Evolutionary conservation across 179 eudicot genomes (phyloP).

Genomic region (Kewa caespitosa): DNA sequence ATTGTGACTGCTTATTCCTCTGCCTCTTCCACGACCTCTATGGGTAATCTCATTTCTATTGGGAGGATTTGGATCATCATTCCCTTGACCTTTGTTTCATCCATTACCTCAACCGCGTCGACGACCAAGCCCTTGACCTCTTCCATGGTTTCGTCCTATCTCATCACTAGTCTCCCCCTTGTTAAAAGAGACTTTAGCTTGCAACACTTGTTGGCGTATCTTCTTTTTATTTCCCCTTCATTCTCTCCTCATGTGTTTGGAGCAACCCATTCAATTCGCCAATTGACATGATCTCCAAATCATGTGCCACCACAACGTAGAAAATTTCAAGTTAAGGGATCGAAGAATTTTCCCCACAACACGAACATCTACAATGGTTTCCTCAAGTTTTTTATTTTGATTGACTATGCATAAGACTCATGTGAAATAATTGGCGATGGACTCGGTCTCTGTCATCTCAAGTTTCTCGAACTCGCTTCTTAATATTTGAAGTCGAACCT

Average conservation of each 20-base stretch:
- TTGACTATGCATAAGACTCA: background rate
- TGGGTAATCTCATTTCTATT: background rate
- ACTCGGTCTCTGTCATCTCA: background rate
- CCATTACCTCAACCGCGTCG: background rate
- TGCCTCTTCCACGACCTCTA: background rate
- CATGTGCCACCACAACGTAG: background rate
- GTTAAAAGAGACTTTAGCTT: background rate
- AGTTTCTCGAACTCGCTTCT: background rate
- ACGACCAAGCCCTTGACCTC: background rate
- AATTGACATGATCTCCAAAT: background rate
- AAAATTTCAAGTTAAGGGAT: background rate
- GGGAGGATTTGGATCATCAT: background rate
- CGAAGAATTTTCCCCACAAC: background rate
- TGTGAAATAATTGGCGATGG: background rate
- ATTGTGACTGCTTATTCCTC: background rate
- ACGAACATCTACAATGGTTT: too few relatives aligned
- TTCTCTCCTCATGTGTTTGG: background rate
- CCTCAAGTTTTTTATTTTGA: too few relatives aligned
- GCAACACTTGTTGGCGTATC: conserved; percentile 3
- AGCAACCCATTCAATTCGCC: background rate
- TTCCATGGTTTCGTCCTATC: background rate
- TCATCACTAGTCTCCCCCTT: background rate
- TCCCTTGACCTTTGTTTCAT: conserved; percentile 2
- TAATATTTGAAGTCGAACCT: conserved; percentile 16
- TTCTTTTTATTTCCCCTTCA: background rate